Conservation (phyloP, 768 basidiomycete species). For the Chalciporus chontae region DNA sequence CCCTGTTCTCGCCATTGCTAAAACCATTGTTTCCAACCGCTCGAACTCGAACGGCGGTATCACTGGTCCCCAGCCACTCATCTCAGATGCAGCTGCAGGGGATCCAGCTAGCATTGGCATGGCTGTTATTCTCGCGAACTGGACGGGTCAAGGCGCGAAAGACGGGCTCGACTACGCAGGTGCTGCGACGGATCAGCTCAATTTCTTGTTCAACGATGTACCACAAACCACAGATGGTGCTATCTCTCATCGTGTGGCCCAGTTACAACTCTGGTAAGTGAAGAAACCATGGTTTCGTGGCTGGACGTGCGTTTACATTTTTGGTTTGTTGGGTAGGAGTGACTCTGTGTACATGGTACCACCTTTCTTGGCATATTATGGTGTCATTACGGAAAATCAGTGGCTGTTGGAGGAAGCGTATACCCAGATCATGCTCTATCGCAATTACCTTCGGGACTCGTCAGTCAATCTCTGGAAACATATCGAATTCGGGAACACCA, state of each 20-base stretch:
- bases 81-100: constrained; percentile 57
- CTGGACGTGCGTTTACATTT: neutral
- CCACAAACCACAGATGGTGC: constrained; percentile 73
- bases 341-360: constrained; percentile 86
- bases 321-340: constrained; percentile 43
- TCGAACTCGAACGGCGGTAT: constrained; percentile 39
- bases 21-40: constrained; percentile 45
- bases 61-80: constrained; percentile 54
- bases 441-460: constrained; percentile 56
- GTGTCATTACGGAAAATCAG: constrained; percentile 53
- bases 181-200: constrained; percentile 64
- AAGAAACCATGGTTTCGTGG: neutral
- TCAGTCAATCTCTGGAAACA: constrained; percentile 72
- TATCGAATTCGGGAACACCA: constrained; percentile 54
- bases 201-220: constrained; percentile 53
- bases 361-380: constrained; percentile 85
- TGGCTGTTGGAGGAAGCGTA: constrained; percentile 62
- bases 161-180: constrained; percentile 53
- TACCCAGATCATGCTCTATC: constrained; percentile 69
- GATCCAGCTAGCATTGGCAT: constrained; percentile 82
- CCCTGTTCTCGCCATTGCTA: constrained; percentile 57
- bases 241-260: constrained; percentile 66
- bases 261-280: constrained; percentile 69
- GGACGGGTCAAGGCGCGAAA: constrained; percentile 37
- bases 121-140: constrained; percentile 59